These are phyloP conservation scores for Thalassiosira pacifica DNA, from an alignment of 352 stramenopile species.

Conservation along the genomic window DNA sequence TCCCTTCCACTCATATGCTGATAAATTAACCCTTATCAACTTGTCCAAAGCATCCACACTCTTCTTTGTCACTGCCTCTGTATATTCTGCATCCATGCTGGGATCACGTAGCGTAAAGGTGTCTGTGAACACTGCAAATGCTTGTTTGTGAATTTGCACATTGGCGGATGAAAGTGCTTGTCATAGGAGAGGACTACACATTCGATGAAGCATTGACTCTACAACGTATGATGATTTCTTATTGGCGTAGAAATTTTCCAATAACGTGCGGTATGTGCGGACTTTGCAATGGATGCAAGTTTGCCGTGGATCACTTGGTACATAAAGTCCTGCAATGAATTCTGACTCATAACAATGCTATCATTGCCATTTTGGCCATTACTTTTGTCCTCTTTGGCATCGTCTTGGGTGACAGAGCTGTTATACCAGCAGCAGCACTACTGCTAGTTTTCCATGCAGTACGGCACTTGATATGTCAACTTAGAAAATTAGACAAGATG, in stretches of 20 bases:
- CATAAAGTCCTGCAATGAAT: conserved; percentile 85
- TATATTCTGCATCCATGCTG: conserved; percentile 50
- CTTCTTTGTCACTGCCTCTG: conserved; percentile 78
- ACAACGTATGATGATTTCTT: conserved; percentile 85
- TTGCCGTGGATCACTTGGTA: conserved; percentile 75
- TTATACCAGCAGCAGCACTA: too few relatives aligned
- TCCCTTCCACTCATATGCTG: conserved; percentile 84
- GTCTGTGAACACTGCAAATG: conserved; percentile 77
- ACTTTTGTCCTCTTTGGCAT: too few relatives aligned
- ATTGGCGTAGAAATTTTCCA: conserved; percentile 78
- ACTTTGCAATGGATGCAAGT: conserved; percentile 50
- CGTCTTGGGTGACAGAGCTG: too few relatives aligned
- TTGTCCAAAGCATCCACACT: conserved; percentile 78
- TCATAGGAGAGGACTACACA: conserved; percentile 90
- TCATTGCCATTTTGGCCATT: too few relatives aligned
- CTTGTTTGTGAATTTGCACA: conserved; percentile 81
- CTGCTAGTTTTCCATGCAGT: too few relatives aligned
- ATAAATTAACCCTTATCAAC: conserved; percentile 85
- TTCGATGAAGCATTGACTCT: conserved; percentile 82
- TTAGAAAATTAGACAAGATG: too few relatives aligned
- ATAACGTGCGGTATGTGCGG: conserved; percentile 61
- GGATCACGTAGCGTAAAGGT: conserved; percentile 87
- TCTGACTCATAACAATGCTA: too few relatives aligned
- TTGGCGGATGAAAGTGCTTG: conserved; percentile 86
- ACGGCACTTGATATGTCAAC: too few relatives aligned